Conservation (phyloP, 148 eudicot species). For the Polygonum maritimum region DNA sequence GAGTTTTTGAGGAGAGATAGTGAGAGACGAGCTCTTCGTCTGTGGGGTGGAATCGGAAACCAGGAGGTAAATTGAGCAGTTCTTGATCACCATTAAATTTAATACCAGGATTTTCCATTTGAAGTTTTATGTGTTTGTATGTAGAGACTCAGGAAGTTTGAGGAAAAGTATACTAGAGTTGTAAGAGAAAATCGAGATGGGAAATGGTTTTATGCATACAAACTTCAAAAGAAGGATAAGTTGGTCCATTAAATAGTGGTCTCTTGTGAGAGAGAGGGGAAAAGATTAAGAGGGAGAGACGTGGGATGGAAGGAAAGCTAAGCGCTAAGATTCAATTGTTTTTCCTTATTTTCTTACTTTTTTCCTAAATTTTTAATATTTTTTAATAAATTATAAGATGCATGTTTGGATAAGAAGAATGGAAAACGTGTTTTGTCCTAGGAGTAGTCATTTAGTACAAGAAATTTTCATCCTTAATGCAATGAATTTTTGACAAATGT, state of each 20-base stretch:
- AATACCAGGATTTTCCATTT: background rate
- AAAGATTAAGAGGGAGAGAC: constrained; percentile 2
- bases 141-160: background rate
- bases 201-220: background rate
- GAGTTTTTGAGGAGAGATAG: constrained; percentile 48
- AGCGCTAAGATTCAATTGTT: background rate
- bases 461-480: background rate
- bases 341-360: background rate
- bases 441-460: background rate
- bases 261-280: background rate
- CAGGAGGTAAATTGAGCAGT: constrained; percentile 66
- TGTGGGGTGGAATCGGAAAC: constrained; percentile 81
- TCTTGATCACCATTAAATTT: constrained; percentile 8
- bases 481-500: background rate
- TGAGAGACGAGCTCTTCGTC: constrained; percentile 82
- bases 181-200: background rate
- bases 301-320: constrained; percentile 8
- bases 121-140: background rate
- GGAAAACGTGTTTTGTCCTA: background rate
- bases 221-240: background rate
- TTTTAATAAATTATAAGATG: background rate
- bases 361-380: background rate
- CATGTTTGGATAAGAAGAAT: constrained; percentile 1
- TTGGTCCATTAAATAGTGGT: background rate
- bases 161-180: background rate